These are phyloP conservation scores for Cucumis hystrix DNA, from an alignment of 306 rosid species.

Conservation along the genomic window DNA sequence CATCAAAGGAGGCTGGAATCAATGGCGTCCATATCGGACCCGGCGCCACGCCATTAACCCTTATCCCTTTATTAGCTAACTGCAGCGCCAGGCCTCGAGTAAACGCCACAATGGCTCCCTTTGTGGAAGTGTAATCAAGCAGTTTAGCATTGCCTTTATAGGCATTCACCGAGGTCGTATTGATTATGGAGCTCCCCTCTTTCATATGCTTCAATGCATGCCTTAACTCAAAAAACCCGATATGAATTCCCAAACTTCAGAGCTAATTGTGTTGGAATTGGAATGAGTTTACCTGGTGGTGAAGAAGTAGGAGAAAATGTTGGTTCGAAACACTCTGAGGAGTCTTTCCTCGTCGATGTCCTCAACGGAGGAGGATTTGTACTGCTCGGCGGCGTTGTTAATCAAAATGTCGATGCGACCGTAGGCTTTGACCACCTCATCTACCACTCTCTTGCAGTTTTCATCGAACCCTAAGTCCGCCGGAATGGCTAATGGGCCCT, in stretches of 20 bases:
- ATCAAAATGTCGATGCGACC: conserved; percentile 51
- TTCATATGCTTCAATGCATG: conserved; percentile 51
- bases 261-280: too few species aligned
- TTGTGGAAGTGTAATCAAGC: conserved; percentile 30
- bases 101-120: conserved; percentile 46
- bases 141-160: conserved; percentile 22
- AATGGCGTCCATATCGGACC: conserved; percentile 52
- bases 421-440: conserved; percentile 36
- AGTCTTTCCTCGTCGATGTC: conserved; percentile 61
- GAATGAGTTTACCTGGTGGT: conserved; percentile 12
- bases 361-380: conserved; percentile 30
- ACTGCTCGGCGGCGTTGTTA: conserved; percentile 72
- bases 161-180: conserved; percentile 38
- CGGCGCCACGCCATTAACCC: conserved; percentile 57
- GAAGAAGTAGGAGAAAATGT: conserved; percentile 59
- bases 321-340: conserved; percentile 63
- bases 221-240: not conserved
- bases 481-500: conserved; percentile 55
- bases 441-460: conserved; percentile 52
- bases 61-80: conserved; percentile 30
- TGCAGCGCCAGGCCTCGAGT: conserved; percentile 33
- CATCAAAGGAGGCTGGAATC: conserved; percentile 29
- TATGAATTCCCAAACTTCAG: too few species aligned
- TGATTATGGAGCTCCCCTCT: conserved; percentile 45
- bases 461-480: conserved; percentile 64